Percentiles rank a stretch among this genome's conserved stretches.
Conservation (phyloP, 192 early-diverging fungal species). For the Coemansia sp. region DNA sequence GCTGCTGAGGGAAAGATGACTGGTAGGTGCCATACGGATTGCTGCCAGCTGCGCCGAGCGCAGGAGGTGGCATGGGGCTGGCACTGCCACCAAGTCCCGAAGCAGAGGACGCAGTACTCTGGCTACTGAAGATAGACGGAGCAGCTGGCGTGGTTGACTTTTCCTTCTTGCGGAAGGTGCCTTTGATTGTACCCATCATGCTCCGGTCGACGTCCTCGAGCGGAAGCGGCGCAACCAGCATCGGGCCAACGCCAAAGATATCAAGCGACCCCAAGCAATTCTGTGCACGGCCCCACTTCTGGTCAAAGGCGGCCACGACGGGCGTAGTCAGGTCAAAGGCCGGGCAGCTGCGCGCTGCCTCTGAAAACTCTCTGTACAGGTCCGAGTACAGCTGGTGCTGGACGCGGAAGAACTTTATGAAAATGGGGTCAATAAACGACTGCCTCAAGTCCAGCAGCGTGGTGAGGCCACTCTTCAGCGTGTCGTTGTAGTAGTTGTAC, state of each 20-base stretch:
- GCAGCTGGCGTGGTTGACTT: slow-evolving; percentile 23
- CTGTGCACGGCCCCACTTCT: slow-evolving; percentile 30
- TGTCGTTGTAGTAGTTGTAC: slow-evolving; percentile 79
- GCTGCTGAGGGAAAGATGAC: slow-evolving; percentile 6
- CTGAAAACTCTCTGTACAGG: slow-evolving; percentile 60
- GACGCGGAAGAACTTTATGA: slow-evolving; percentile 78
- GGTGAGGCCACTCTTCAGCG: slow-evolving; percentile 78
- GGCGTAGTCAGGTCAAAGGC: slow-evolving; percentile 56
- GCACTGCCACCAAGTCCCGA: not conserved
- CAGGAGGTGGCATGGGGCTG: not conserved
- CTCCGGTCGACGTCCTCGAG: slow-evolving; percentile 22
- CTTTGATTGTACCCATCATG: slow-evolving; percentile 40
- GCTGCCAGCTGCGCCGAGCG: not conserved
- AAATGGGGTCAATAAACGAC: slow-evolving; percentile 84
- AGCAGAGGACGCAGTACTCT: slow-evolving; percentile 1
- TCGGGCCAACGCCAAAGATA: slow-evolving; percentile 32
- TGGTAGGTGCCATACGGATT: slow-evolving; percentile 18
- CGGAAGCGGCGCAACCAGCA: slow-evolving; percentile 28
- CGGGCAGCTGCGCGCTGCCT: slow-evolving; percentile 53
- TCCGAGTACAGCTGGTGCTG: slow-evolving; percentile 75
- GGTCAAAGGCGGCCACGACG: slow-evolving; percentile 38
- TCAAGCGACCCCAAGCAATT: slow-evolving; percentile 28
- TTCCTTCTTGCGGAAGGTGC: slow-evolving; percentile 49
- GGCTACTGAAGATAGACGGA: slow-evolving; percentile 19
- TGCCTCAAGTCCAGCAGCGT: slow-evolving; percentile 68